Evolutionary conservation across 768 basidiomycete genomes (phyloP).

Genomic region (Lactifluus piperatus): DNA sequence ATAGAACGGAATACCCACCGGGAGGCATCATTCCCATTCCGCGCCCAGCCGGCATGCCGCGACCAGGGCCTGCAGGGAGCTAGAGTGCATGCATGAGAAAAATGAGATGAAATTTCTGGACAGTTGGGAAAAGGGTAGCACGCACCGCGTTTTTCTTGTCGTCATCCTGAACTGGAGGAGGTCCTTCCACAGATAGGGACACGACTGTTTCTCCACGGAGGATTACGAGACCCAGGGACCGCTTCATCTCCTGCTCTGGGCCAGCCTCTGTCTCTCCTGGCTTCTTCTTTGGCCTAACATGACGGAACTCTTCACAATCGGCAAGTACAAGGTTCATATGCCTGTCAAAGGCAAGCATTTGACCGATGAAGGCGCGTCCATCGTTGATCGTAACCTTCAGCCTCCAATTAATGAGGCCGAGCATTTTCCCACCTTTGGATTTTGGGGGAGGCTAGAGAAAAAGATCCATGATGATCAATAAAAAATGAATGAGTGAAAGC

Average conservation of each 20-base stretch:
- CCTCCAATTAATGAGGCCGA: slow-evolving; percentile 94
- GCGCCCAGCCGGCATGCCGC: slow-evolving; percentile 92
- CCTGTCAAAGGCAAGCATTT: slow-evolving; percentile 99
- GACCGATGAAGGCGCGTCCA: slow-evolving; percentile 89
- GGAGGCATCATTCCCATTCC: slow-evolving; percentile 96
- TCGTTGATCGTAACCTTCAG: slow-evolving; percentile 97
- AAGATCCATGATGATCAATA: neutral
- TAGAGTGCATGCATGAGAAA: slow-evolving; percentile 28
- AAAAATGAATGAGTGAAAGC: neutral
- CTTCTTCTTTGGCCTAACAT: slow-evolving; percentile 89
- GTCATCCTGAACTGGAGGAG: slow-evolving; percentile 84
- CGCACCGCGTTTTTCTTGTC: slow-evolving; percentile 77
- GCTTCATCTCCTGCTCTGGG: slow-evolving; percentile 89
- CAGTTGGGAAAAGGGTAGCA: slow-evolving; percentile 5
- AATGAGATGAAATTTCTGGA: slow-evolving; percentile 6
- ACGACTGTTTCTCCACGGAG: slow-evolving; percentile 95
- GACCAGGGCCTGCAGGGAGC: slow-evolving; percentile 85
- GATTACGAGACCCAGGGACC: slow-evolving; percentile 93
- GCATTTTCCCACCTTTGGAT: slow-evolving; percentile 98
- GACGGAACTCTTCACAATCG: slow-evolving; percentile 96
- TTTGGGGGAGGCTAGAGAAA: slow-evolving; percentile 76
- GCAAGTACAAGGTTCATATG: slow-evolving; percentile 99
- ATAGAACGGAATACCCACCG: slow-evolving; percentile 38
- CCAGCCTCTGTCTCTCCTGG: slow-evolving; percentile 61
- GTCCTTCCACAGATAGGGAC: slow-evolving; percentile 89